Evolutionary conservation across 2,329 filamentous ascomycete species (phyloP).

Genomic region (Trichoderma atroviride): DNA sequence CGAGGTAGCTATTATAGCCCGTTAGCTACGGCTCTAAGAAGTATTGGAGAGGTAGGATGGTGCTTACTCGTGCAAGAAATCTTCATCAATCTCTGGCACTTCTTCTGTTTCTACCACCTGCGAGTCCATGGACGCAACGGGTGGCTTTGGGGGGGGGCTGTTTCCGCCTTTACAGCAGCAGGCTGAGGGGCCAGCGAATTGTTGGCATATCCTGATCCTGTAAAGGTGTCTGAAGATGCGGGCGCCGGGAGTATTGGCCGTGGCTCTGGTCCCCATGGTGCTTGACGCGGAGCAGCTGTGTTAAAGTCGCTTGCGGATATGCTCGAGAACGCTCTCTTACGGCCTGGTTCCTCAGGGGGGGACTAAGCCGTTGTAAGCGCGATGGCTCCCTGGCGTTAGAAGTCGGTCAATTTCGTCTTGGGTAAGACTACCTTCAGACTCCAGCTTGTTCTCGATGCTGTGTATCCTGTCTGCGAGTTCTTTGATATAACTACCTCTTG

Average conservation of each 20-base stretch:
- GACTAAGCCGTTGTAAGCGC: slow-evolving; percentile 36
- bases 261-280: slow-evolving; percentile 52
- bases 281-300: slow-evolving; percentile 48
- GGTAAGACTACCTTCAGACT: slow-evolving; percentile 49
- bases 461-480: slow-evolving; percentile 85
- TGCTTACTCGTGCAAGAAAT: slow-evolving; percentile 50
- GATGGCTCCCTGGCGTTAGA: slow-evolving; percentile 41
- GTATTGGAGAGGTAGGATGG: too few species aligned
- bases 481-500: slow-evolving; percentile 73
- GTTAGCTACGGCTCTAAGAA: background rate
- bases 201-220: slow-evolving; percentile 40
- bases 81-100: slow-evolving; percentile 47
- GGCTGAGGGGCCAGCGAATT: slow-evolving; percentile 52
- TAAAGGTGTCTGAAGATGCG: slow-evolving; percentile 39
- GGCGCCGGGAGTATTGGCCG: slow-evolving; percentile 49
- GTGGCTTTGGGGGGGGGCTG: slow-evolving; percentile 42
- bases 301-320: slow-evolving; percentile 48
- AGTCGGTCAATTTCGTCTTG: slow-evolving; percentile 52
- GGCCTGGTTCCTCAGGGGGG: slow-evolving; percentile 36
- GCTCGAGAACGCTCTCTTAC: slow-evolving; percentile 54
- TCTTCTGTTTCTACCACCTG: slow-evolving; percentile 40
- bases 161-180: slow-evolving; percentile 43
- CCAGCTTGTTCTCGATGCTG: slow-evolving; percentile 77
- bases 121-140: slow-evolving; percentile 41
- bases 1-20: slow-evolving; percentile 56